A percentile compares a stretch with the other conserved stretches of the same genome.
These are phyloP conservation scores for Dipteronia sinensis DNA, from an alignment of 345 rosid species.

Conservation along the genomic window DNA sequence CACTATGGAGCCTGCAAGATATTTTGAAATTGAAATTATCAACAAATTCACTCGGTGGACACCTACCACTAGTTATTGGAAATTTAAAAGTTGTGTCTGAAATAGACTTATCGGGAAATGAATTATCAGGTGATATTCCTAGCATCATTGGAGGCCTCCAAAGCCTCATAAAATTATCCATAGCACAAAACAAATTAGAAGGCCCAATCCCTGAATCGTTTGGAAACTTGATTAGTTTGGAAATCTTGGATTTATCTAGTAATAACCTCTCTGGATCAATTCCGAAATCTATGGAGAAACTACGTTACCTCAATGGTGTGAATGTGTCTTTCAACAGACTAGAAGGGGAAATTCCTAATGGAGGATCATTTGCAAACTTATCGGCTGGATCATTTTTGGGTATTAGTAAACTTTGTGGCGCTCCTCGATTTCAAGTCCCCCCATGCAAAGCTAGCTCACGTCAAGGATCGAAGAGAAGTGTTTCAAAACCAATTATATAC, in stretches of 20 bases:
- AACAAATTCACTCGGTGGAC: slow-evolving; percentile 1
- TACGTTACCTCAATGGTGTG: neutral
- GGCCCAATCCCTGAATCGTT: slow-evolving; percentile 12
- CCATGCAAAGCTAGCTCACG: neutral
- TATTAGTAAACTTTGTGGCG: slow-evolving; percentile 7
- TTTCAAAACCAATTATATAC: neutral
- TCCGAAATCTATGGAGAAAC: slow-evolving; percentile 21
- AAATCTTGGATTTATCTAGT: slow-evolving; percentile 18
- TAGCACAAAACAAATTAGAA: too few relatives aligned
- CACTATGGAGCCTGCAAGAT: neutral
- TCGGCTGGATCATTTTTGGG: slow-evolving; percentile 8
- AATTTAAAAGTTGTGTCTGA: too few relatives aligned
- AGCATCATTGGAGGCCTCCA: too few relatives aligned
- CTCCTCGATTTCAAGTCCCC: neutral
- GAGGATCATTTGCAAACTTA: slow-evolving; percentile 22
- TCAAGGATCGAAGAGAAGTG: neutral
- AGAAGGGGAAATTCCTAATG: slow-evolving; percentile 26
- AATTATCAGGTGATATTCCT: too few relatives aligned
- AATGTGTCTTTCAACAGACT: slow-evolving; percentile 24
- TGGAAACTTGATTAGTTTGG: slow-evolving; percentile 4
- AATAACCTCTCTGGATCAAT: slow-evolving; percentile 18
- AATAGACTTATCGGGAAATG: too few relatives aligned
- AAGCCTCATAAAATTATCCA: too few relatives aligned
- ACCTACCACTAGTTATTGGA: too few relatives aligned
- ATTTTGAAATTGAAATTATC: neutral